phyloP scores from a whole-genome alignment of 768 basidiomycete genomes.

The Phanerochaete sordida region DNA sequence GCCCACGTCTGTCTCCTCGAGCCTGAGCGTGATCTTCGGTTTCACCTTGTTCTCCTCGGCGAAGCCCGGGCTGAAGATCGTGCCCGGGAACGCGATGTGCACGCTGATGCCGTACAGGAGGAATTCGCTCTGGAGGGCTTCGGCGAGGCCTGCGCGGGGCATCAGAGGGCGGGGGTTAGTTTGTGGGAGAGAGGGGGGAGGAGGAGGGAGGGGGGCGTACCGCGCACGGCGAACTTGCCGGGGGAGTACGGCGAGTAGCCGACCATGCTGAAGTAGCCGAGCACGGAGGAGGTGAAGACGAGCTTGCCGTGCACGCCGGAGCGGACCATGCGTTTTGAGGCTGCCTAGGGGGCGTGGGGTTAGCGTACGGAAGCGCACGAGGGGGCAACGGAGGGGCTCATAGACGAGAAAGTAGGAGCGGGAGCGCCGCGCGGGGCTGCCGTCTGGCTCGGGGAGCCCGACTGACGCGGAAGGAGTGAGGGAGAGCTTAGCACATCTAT shows the following conservation, averaged over 20 bases:
- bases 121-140: conserved; percentile 77
- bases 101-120: conserved; percentile 73
- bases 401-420: no score
- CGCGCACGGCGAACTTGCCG: conserved; percentile 82
- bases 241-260: conserved; percentile 83
- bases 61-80: conserved; percentile 76
- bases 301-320: conserved; percentile 63
- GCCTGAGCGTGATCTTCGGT: conserved; percentile 67
- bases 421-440: no score
- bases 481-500: no score
- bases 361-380: no score
- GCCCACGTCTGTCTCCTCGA: conserved; percentile 72
- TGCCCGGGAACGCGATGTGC: conserved; percentile 80
- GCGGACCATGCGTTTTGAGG: conserved; percentile 60
- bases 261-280: conserved; percentile 72
- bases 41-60: conserved; percentile 76
- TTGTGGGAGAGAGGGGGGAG: background rate
- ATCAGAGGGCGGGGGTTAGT: background rate
- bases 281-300: conserved; percentile 68
- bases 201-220: conserved; percentile 33
- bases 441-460: no score
- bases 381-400: no score
- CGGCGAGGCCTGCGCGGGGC: conserved; percentile 63
- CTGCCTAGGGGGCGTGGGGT: no score
- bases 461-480: no score